These are phyloP conservation scores for Pythium graminicola DNA, from an alignment of 352 stramenopile species.

Conservation along the genomic window DNA sequence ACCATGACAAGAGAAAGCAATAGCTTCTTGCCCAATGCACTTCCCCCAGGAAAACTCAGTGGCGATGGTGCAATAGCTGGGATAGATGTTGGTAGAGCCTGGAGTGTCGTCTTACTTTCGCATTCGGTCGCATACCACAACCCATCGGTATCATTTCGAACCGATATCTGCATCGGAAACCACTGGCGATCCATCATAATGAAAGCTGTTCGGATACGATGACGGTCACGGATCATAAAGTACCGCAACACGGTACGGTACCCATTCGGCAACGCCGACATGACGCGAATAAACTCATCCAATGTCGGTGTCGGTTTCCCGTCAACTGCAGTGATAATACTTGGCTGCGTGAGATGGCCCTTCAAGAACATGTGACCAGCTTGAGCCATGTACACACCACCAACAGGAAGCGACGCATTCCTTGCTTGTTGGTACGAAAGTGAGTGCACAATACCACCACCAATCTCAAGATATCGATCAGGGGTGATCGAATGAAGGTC, in stretches of 20 bases:
- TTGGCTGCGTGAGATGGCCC: constrained; percentile 72
- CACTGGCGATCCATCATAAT: constrained; percentile 88
- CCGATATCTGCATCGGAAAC: constrained; percentile 83
- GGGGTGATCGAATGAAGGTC: constrained; percentile 84
- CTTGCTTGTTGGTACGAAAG: constrained; percentile 86
- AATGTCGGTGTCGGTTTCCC: constrained; percentile 73
- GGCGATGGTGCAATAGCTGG: constrained; percentile 52
- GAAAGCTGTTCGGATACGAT: constrained; percentile 78
- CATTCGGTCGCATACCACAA: constrained; percentile 55
- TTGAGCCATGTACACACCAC: constrained; percentile 79
- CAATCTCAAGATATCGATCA: constrained; percentile 77
- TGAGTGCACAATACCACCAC: constrained; percentile 80
- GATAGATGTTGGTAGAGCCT: constrained; percentile 21
- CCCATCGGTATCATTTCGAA: constrained; percentile 63
- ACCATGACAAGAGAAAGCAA: constrained; percentile 86
- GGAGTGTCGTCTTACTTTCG: constrained; percentile 17
- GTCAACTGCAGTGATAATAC: constrained; percentile 83
- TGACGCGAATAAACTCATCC: constrained; percentile 72
- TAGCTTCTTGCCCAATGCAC: constrained; percentile 59
- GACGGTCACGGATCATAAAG: constrained; percentile 81
- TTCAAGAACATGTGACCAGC: constrained; percentile 90
- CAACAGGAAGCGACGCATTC: constrained; percentile 71
- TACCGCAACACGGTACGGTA: constrained; percentile 80
- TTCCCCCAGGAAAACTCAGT: constrained; percentile 64
- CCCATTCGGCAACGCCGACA: constrained; percentile 66